Conservation (phyloP, 108 stramenopile genomes). For the Hondaea fermentalgiana region DNA sequence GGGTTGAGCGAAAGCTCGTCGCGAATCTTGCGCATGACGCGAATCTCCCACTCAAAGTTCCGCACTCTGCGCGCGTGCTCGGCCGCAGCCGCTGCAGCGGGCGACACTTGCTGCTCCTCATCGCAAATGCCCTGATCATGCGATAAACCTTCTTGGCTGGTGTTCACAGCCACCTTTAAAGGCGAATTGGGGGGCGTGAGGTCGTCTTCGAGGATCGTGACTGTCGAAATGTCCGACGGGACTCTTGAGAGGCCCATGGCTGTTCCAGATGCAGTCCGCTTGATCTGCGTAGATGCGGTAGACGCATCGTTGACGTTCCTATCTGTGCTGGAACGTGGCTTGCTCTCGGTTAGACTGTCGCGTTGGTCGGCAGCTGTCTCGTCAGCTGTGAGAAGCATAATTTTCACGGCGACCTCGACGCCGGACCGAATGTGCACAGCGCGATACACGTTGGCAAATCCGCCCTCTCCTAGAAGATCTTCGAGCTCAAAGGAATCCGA, state of each 20-base stretch:
- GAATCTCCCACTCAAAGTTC: conserved; percentile 5
- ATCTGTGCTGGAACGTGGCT: neutral
- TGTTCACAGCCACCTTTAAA: neutral
- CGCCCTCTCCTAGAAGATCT: neutral
- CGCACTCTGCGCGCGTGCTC: neutral
- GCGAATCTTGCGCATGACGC: neutral
- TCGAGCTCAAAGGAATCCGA: neutral
- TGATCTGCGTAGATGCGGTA: neutral
- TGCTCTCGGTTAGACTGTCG: neutral
- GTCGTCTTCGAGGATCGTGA: neutral
- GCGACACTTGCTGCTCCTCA: neutral
- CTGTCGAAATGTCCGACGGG: neutral
- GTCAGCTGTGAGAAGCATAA: neutral
- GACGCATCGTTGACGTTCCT: neutral
- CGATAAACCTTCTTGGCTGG: neutral
- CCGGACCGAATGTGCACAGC: neutral
- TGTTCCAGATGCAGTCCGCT: neutral
- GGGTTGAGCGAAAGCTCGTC: neutral
- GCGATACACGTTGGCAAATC: conserved; percentile 1
- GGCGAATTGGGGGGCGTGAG: neutral
- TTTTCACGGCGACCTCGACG: neutral
- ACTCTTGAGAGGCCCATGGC: neutral
- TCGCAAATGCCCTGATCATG: neutral
- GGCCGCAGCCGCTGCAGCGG: neutral
- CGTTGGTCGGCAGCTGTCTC: neutral